phyloP scores from a whole-genome alignment of 2,329 filamentous ascomycete genomes.

The Xylaria digitata region DNA sequence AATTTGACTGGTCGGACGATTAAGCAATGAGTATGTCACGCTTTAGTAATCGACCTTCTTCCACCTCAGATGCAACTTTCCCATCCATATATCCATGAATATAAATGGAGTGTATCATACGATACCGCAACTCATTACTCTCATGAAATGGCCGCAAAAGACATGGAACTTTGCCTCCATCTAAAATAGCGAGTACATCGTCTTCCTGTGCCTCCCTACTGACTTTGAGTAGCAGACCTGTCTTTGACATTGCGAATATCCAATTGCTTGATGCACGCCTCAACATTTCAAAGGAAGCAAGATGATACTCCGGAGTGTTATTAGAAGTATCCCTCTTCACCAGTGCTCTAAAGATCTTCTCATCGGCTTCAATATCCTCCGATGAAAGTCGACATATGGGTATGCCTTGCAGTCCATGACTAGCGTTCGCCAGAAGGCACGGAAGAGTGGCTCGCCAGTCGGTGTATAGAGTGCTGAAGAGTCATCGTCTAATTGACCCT shows the following conservation, averaged over 20 bases:
- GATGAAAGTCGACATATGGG: constrained; percentile 4
- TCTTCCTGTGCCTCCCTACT: constrained; percentile 3
- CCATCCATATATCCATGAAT: constrained; percentile 29
- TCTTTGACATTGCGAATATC: constrained; percentile 15
- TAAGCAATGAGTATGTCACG: constrained; percentile 16
- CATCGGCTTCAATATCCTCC: constrained; percentile 14
- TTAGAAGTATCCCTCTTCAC: background rate
- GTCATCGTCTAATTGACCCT: background rate
- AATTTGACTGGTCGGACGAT: background rate
- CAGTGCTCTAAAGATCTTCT: constrained; percentile 2
- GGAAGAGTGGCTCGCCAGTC: constrained; percentile 17
- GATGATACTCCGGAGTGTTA: background rate
- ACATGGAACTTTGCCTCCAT: constrained; percentile 21
- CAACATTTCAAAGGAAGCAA: constrained; percentile 4
- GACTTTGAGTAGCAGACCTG: constrained; percentile 17
- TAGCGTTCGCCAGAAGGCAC: constrained; percentile 20
- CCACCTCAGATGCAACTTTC: background rate
- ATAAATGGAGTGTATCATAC: constrained; percentile 11
- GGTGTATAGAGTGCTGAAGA: background rate
- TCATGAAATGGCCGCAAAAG: constrained; percentile 14
- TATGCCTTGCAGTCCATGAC: constrained; percentile 23
- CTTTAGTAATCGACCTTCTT: constrained; percentile 8
- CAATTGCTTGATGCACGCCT: background rate
- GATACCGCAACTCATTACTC: background rate
- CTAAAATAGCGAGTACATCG: constrained; percentile 17